phyloP scores from a whole-genome alignment of 179 eudicot species.

The Camellia oleifera region DNA sequence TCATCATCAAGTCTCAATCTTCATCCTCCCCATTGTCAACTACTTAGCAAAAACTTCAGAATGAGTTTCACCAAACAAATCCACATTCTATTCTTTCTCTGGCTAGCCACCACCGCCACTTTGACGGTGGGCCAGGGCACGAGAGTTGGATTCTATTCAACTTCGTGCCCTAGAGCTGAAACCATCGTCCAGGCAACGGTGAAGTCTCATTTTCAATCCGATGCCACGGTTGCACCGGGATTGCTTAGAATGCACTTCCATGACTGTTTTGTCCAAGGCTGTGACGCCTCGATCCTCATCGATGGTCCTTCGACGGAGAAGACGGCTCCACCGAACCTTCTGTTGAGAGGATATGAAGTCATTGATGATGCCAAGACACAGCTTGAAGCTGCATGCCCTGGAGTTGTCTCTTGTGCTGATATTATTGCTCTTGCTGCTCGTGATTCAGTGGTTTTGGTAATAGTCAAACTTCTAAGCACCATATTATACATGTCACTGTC shows the following conservation, averaged over 20 bases:
- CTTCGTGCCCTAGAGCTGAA: slow-evolving; percentile 32
- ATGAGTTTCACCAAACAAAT: neutral
- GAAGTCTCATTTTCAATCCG: slow-evolving; percentile 22
- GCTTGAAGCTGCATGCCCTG: slow-evolving; percentile 53
- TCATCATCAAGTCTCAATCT: neutral
- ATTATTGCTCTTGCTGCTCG: slow-evolving; percentile 59
- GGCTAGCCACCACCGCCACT: slow-evolving; percentile 11
- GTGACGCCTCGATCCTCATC: slow-evolving; percentile 68
- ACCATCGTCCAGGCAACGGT: slow-evolving; percentile 35
- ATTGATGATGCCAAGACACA: slow-evolving; percentile 50
- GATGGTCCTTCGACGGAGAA: slow-evolving; percentile 45
- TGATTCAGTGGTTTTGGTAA: slow-evolving; percentile 50
- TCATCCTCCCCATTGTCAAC: neutral
- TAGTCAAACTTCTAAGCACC: neutral
- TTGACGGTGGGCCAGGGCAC: slow-evolving; percentile 28
- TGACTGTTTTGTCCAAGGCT: slow-evolving; percentile 63
- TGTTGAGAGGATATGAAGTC: slow-evolving; percentile 47
- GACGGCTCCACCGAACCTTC: slow-evolving; percentile 38
- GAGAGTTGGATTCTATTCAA: slow-evolving; percentile 34
- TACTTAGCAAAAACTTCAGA: neutral
- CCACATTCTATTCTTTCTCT: slow-evolving; percentile 7
- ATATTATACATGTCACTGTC: no score
- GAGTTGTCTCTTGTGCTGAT: slow-evolving; percentile 70
- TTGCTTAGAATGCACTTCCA: slow-evolving; percentile 53
- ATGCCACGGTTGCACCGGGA: slow-evolving; percentile 38